Conservation (phyloP, 441 rosid species). For the Populus hybrid region DNA sequence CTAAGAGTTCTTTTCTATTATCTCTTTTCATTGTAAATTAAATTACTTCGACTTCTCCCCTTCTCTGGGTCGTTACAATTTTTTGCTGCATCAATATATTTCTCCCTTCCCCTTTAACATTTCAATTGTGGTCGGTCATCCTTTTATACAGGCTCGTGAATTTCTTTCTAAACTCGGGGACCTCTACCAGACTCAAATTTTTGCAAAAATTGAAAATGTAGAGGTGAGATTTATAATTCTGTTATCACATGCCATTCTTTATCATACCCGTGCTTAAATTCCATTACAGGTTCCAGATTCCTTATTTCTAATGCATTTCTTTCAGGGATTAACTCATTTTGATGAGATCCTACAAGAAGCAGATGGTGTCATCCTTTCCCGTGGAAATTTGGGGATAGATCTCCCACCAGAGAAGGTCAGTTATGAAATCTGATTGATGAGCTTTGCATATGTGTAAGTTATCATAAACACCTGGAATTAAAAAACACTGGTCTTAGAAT, state of each 20-base stretch:
- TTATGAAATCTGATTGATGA: neutral
- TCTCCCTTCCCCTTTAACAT: neutral
- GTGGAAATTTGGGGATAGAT: slow-evolving; percentile 62
- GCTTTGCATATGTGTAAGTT: neutral
- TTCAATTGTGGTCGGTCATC: slow-evolving; percentile 9
- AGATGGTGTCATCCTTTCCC: slow-evolving; percentile 52
- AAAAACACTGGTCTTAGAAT: neutral
- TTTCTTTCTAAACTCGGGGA: slow-evolving; percentile 44
- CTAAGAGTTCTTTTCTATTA: neutral
- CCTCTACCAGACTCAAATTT: slow-evolving; percentile 47
- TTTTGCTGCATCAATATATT: neutral
- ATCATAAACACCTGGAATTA: neutral
- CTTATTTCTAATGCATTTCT: neutral
- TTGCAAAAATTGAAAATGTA: slow-evolving; percentile 53
- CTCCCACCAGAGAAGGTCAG: slow-evolving; percentile 59
- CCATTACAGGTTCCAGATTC: slow-evolving; percentile 1
- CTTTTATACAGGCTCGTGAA: slow-evolving; percentile 41
- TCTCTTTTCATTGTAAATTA: neutral
- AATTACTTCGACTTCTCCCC: neutral
- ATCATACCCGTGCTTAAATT: too few species aligned
- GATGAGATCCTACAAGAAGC: slow-evolving; percentile 63
- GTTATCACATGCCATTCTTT: neutral
- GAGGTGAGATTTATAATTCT: slow-evolving; percentile 33
- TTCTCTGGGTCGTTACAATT: neutral
- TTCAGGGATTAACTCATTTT: slow-evolving; percentile 53